Conservation (phyloP, 495 filamentous ascomycete genomes). For the Hyphodiscus hymeniophilus region DNA sequence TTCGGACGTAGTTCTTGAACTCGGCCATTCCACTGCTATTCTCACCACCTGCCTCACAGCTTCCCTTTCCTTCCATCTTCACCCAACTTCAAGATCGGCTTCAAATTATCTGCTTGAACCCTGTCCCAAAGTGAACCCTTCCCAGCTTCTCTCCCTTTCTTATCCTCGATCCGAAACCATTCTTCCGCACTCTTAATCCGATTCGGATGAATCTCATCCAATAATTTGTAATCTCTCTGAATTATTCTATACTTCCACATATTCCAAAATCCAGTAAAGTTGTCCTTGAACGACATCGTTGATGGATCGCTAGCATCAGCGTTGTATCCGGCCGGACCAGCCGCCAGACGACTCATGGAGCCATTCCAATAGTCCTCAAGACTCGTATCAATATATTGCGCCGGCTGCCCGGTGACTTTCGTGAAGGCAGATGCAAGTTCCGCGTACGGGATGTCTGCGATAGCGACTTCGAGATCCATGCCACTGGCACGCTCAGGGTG, state of each 20-base stretch:
- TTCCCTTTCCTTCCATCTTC: constrained; percentile 27
- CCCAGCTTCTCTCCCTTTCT: constrained; percentile 21
- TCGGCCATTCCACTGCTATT: too few relatives aligned
- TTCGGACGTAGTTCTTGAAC: too few relatives aligned
- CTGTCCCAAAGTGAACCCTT: constrained; percentile 28
- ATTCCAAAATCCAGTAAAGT: constrained; percentile 49
- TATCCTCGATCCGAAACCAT: constrained; percentile 38
- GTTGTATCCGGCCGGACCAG: constrained; percentile 29
- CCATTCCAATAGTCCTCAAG: constrained; percentile 36
- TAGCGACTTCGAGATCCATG: constrained; percentile 41
- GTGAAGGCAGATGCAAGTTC: constrained; percentile 43
- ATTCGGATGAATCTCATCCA: constrained; percentile 44
- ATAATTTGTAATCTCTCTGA: constrained; percentile 38
- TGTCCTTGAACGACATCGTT: constrained; percentile 37
- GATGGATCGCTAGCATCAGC: constrained; percentile 31
- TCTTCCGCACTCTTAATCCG: constrained; percentile 42
- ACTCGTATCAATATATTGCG: constrained; percentile 31
- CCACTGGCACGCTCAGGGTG: constrained; percentile 38
- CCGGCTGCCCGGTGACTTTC: constrained; percentile 43
- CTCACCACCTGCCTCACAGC: too few relatives aligned
- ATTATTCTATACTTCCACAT: constrained; percentile 34
- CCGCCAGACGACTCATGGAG: constrained; percentile 15
- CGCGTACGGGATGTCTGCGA: constrained; percentile 35
- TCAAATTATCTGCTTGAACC: constrained; percentile 21
- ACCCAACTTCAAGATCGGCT: constrained; percentile 26